phyloP scores from a whole-genome alignment of 352 stramenopile genomes.

The Pythium inflatum region DNA sequence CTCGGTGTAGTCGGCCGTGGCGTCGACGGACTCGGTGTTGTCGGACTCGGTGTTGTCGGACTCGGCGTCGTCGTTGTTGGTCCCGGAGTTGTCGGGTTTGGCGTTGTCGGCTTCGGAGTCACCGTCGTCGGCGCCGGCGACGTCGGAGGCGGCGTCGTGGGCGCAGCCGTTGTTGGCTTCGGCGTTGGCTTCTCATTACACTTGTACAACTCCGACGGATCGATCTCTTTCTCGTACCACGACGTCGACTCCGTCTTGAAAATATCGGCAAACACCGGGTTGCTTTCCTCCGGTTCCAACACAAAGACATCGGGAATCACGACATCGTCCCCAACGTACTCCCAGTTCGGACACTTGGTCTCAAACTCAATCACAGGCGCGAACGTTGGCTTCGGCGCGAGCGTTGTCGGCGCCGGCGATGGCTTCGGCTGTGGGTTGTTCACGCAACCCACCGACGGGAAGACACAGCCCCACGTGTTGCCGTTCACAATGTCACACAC shows the following conservation, averaged over 20 bases:
- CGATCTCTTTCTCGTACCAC: slow-evolving; percentile 17
- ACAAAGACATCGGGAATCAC: not conserved
- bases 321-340: slow-evolving; percentile 1
- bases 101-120: slow-evolving; percentile 4
- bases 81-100: not conserved
- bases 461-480: slow-evolving; percentile 27
- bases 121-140: slow-evolving; percentile 4
- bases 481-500: slow-evolving; percentile 48
- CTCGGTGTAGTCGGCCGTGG: slow-evolving; percentile 3
- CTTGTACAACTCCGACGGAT: not conserved
- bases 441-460: slow-evolving; percentile 12
- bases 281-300: not conserved
- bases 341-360: slow-evolving; percentile 15
- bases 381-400: slow-evolving; percentile 14
- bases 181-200: slow-evolving; percentile 22
- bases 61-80: not conserved
- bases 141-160: slow-evolving; percentile 1
- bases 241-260: slow-evolving; percentile 3
- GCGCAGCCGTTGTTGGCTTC: not conserved
- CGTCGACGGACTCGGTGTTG: not conserved
- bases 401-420: not conserved
- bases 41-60: not conserved
- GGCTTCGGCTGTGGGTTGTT: slow-evolving; percentile 1
- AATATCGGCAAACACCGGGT: slow-evolving; percentile 4
- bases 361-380: not conserved